phyloP scores from a whole-genome alignment of 495 filamentous ascomycete genomes.

The Chaetomium cochliodes region DNA sequence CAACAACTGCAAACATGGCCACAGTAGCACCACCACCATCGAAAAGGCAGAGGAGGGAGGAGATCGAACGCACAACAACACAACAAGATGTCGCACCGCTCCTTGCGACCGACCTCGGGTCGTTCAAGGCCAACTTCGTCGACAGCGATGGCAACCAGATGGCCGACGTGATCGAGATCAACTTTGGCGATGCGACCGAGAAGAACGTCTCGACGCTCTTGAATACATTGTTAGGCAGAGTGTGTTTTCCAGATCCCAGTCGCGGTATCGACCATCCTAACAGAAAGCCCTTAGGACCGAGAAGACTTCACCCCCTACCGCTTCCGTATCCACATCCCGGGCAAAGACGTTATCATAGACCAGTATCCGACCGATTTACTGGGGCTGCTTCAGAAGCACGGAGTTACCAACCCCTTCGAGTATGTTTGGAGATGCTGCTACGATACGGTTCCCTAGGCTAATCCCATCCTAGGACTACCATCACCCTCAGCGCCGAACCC shows the following conservation, averaged over 20 bases:
- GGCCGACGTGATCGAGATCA: constrained; percentile 68
- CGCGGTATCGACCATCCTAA: not conserved
- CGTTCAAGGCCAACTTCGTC: constrained; percentile 80
- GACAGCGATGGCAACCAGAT: constrained; percentile 72
- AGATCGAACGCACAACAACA: constrained; percentile 64
- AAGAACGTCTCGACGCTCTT: constrained; percentile 90
- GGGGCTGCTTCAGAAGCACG: constrained; percentile 49
- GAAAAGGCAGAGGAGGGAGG: constrained; percentile 80
- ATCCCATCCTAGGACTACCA: constrained; percentile 37
- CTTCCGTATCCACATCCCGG: constrained; percentile 68
- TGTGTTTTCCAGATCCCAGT: constrained; percentile 41
- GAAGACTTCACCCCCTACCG: constrained; percentile 85
- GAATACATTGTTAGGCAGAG: constrained; percentile 81
- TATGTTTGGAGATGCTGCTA: not conserved
- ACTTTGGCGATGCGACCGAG: constrained; percentile 79
- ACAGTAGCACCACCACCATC: constrained; percentile 86
- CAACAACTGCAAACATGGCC: constrained; percentile 60
- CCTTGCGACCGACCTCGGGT: constrained; percentile 68
- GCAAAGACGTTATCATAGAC: constrained; percentile 63
- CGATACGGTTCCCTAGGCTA: not conserved
- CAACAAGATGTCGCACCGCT: constrained; percentile 74
- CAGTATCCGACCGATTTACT: constrained; percentile 62
- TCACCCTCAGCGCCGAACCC: constrained; percentile 79
- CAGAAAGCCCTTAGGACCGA: constrained; percentile 47
- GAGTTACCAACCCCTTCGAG: constrained; percentile 51